A percentile compares a stretch with the other conserved stretches of the same genome.
phyloP scores from a whole-genome alignment of 805 yeast genomes.

The Saturnispora ahearnii region DNA sequence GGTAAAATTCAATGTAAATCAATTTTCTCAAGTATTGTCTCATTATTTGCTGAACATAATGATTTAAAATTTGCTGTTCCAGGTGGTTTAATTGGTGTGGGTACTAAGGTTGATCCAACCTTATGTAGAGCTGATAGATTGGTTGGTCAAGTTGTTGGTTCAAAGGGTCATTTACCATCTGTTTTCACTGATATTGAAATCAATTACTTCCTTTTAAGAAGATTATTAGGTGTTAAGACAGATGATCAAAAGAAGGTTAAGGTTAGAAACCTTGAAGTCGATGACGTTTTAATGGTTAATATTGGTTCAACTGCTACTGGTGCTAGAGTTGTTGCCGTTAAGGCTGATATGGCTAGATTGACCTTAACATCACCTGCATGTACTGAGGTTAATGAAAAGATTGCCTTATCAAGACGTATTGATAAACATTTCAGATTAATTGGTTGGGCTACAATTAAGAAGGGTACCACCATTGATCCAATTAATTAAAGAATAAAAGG shows the following conservation, averaged over 20 bases:
- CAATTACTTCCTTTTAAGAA: slow-evolving; percentile 91
- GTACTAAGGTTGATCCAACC: slow-evolving; percentile 98
- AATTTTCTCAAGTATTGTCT: slow-evolving; percentile 85
- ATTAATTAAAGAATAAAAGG: slow-evolving; percentile 31
- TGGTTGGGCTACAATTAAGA: slow-evolving; percentile 99
- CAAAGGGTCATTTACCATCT: slow-evolving; percentile 91
- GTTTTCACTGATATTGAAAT: slow-evolving; percentile 96
- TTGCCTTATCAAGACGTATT: slow-evolving; percentile 96
- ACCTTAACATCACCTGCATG: slow-evolving; percentile 97
- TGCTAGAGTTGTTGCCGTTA: slow-evolving; percentile 95
- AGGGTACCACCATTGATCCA: slow-evolving; percentile 85
- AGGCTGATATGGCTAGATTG: slow-evolving; percentile 98
- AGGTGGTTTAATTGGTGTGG: slow-evolving; percentile 99
- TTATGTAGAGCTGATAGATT: slow-evolving; percentile 98
- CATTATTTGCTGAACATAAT: slow-evolving; percentile 94
- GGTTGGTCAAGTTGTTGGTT: slow-evolving; percentile 98
- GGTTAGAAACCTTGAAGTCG: slow-evolving; percentile 87
- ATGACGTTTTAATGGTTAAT: slow-evolving; percentile 97
- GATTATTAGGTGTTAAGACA: slow-evolving; percentile 96
- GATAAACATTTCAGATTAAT: slow-evolving; percentile 99
- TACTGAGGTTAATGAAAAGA: slow-evolving; percentile 96
- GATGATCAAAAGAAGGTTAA: slow-evolving; percentile 96
- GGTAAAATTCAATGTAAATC: slow-evolving; percentile 91
- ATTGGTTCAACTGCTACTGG: slow-evolving; percentile 99
- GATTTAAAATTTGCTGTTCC: slow-evolving; percentile 98